phyloP scores from a whole-genome alignment of 768 basidiomycete genomes.

The Chalciporus piperatus region DNA sequence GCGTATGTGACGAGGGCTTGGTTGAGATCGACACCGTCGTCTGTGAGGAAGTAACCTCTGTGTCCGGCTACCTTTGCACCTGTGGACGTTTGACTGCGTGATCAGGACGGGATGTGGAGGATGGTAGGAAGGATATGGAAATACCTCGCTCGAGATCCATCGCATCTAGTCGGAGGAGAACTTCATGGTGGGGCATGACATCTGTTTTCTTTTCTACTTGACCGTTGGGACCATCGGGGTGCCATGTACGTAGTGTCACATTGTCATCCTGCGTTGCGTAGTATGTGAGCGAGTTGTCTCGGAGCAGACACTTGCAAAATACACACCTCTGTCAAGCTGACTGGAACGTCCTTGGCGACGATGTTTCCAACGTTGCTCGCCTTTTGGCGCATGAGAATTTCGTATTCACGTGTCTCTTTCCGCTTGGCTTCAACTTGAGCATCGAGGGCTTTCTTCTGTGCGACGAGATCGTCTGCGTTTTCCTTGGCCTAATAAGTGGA shows the following conservation, averaged over 20 bases:
- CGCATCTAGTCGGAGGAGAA: conserved; percentile 87
- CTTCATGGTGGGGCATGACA: conserved; percentile 97
- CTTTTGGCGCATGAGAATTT: conserved; percentile 73
- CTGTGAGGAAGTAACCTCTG: conserved; percentile 93
- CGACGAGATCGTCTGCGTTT: conserved; percentile 83
- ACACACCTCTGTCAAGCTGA: conserved; percentile 81
- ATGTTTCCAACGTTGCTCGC: conserved; percentile 88
- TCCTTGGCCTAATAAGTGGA: conserved; percentile 71
- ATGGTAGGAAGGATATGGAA: not conserved
- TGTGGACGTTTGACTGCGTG: conserved; percentile 28
- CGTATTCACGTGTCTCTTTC: conserved; percentile 74
- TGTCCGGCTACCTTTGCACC: conserved; percentile 93
- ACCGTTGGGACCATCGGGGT: conserved; percentile 72
- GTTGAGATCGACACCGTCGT: conserved; percentile 96
- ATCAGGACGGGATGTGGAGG: not conserved
- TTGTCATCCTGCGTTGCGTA: conserved; percentile 77
- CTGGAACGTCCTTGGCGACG: conserved; percentile 81
- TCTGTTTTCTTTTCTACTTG: conserved; percentile 69
- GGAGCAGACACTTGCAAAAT: not conserved
- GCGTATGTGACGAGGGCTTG: conserved; percentile 95
- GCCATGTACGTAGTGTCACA: conserved; percentile 74
- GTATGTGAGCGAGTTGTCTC: not conserved
- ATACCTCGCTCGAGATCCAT: conserved; percentile 95
- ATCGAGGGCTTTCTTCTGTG: conserved; percentile 82
- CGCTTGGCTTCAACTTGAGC: conserved; percentile 72